A percentile compares a stretch with the other conserved stretches of the same genome.
Evolutionary conservation across 2,329 filamentous ascomycete genomes (phyloP).

Genomic region (Xylariaceae sp.): DNA sequence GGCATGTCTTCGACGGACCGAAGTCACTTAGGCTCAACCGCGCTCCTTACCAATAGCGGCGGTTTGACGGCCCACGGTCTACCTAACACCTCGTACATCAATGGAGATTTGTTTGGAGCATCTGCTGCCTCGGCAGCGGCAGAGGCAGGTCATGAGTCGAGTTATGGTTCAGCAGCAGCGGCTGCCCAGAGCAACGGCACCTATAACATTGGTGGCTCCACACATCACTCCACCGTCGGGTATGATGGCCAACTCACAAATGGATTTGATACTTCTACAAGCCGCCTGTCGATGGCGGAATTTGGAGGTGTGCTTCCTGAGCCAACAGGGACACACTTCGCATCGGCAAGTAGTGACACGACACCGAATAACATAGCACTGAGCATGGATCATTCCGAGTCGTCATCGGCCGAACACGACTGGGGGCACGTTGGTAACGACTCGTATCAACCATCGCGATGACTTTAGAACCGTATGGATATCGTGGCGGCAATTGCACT

Average conservation of each 20-base stretch:
- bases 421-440: background rate
- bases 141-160: background rate
- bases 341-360: background rate
- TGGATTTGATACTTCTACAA: slow-evolving; percentile 3
- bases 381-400: slow-evolving; percentile 1
- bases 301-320: slow-evolving; percentile 5
- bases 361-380: slow-evolving; percentile 6
- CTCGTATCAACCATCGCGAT: background rate
- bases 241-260: slow-evolving; percentile 9
- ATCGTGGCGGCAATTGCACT: too few species aligned
- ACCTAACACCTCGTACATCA: slow-evolving; percentile 19
- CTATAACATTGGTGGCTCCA: background rate
- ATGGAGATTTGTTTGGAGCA: slow-evolving; percentile 21
- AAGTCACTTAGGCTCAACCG: slow-evolving; percentile 13
- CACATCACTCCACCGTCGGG: background rate
- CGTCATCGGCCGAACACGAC: background rate
- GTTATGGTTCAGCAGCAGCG: background rate
- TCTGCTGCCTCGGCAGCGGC: slow-evolving; percentile 17
- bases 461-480: too few species aligned
- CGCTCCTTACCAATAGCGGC: slow-evolving; percentile 20
- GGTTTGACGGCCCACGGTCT: slow-evolving; percentile 21
- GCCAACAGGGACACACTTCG: background rate
- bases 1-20: slow-evolving; percentile 7
- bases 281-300: background rate
- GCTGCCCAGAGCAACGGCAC: background rate